phyloP scores from a whole-genome alignment of 73 alveolate genomes.

The Paramecium octaurelia region DNA sequence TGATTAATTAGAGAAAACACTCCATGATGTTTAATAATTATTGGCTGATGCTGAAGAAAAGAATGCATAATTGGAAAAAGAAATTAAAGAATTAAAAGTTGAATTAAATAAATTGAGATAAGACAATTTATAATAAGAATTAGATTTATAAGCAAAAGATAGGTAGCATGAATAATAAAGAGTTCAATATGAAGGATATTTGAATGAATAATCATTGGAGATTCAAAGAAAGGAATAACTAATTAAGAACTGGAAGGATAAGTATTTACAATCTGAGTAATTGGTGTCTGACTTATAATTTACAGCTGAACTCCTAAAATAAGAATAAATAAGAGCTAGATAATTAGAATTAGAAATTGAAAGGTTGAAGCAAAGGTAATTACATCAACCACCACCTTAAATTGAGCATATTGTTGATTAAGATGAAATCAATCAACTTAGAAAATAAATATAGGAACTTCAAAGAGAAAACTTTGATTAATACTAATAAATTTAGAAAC shows the following conservation, averaged over 20 bases:
- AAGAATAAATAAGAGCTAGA: not conserved
- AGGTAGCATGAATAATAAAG: not conserved
- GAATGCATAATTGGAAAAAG: not conserved
- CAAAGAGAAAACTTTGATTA: not conserved
- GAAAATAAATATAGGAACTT: slow-evolving; percentile 4
- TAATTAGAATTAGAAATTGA: slow-evolving; percentile 10
- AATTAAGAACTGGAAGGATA: slow-evolving; percentile 13
- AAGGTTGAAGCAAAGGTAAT: not conserved
- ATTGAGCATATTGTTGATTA: not conserved
- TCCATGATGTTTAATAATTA: not conserved
- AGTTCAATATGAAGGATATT: not conserved
- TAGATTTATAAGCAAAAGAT: not conserved
- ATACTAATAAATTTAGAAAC: not conserved
- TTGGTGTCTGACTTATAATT: not conserved
- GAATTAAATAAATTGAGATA: not conserved
- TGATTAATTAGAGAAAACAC: not conserved
- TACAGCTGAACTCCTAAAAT: not conserved
- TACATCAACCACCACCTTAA: slow-evolving; percentile 18
- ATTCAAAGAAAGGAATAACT: not conserved
- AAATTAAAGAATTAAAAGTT: not conserved
- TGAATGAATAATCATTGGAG: not conserved
- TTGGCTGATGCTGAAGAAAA: not conserved
- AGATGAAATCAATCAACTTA: not conserved
- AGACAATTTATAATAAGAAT: not conserved
- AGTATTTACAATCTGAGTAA: slow-evolving; percentile 6